Evolutionary conservation across 2,329 filamentous ascomycete species (phyloP).

Genomic region (Pseudogymnoascus destructans): DNA sequence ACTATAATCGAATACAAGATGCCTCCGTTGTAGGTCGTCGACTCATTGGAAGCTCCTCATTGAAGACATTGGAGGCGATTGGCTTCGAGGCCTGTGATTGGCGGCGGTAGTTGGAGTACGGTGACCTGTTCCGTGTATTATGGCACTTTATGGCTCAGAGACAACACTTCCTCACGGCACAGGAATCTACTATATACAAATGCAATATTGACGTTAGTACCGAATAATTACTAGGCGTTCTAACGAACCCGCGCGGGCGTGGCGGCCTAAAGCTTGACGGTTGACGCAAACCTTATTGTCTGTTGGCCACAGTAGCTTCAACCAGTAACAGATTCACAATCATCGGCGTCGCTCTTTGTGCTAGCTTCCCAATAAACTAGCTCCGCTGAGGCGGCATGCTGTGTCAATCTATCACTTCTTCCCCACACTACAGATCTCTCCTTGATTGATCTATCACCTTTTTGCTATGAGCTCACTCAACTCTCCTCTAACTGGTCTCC

Average conservation of each 20-base stretch:
- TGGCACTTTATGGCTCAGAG: background rate
- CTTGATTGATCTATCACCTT: constrained; percentile 5
- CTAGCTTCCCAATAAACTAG: constrained; percentile 4
- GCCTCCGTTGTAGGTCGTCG: constrained; percentile 7
- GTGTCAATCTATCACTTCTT: constrained; percentile 8
- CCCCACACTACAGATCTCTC: background rate
- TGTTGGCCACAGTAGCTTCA: background rate
- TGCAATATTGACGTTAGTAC: constrained; percentile 2
- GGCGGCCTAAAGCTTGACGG: constrained; percentile 1
- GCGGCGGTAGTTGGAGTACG: background rate
- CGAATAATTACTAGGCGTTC: background rate
- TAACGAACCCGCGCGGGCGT: background rate
- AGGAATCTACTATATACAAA: background rate
- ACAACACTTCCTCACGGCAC: background rate
- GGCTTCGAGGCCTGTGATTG: constrained; percentile 6
- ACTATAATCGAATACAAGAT: background rate
- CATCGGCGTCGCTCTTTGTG: constrained; percentile 9
- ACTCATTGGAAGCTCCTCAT: constrained; percentile 8
- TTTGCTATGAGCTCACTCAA: constrained; percentile 8
- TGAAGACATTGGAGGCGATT: constrained; percentile 9
- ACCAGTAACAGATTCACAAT: constrained; percentile 10
- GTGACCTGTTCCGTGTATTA: background rate
- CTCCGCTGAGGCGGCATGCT: constrained; percentile 11
- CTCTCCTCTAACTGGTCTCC: constrained; percentile 25
- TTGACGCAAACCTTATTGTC: constrained; percentile 5